Evolutionary conservation across 176 grass and related monocot genomes (phyloP).

Genomic region (Pontederia crassipes): DNA sequence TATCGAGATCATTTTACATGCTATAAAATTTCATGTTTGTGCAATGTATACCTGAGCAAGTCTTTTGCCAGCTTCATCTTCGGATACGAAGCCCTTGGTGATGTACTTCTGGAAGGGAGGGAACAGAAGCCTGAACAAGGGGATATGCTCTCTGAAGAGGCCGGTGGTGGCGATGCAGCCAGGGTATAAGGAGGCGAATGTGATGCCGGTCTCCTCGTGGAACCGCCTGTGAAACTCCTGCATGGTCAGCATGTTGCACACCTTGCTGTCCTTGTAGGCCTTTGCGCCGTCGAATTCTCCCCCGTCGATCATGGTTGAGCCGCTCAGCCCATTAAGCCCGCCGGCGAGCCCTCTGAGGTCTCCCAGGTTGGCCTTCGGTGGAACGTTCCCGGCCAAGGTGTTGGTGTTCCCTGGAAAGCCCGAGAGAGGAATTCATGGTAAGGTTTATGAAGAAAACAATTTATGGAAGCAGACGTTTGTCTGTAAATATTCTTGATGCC

Average conservation of each 20-base stretch:
- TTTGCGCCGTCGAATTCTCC: constrained; percentile 88
- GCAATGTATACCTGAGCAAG: constrained; percentile 53
- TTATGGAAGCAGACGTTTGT: background rate
- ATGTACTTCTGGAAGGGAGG: constrained; percentile 97
- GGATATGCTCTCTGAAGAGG: constrained; percentile 78
- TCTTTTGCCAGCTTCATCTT: constrained; percentile 89
- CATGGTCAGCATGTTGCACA: constrained; percentile 98
- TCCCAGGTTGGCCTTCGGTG: constrained; percentile 93
- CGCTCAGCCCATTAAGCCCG: constrained; percentile 47
- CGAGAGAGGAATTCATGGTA: background rate
- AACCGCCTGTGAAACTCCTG: constrained; percentile 80
- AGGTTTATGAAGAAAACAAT: too few relatives aligned
- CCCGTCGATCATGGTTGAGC: constrained; percentile 82
- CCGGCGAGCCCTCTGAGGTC: constrained; percentile 68
- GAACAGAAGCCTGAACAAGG: constrained; percentile 73
- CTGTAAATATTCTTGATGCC: background rate
- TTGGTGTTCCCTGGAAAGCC: constrained; percentile 72
- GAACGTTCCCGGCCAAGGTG: constrained; percentile 78
- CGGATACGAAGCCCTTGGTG: constrained; percentile 91
- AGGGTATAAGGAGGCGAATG: constrained; percentile 85
- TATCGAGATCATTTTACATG: too few relatives aligned
- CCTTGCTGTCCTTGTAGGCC: constrained; percentile 99
- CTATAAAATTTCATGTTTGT: background rate
- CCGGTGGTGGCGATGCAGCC: constrained; percentile 97
- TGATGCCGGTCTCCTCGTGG: constrained; percentile 86